Evolutionary conservation across 2,329 filamentous ascomycete genomes (phyloP).

Genomic region (Fusarium napiforme): DNA sequence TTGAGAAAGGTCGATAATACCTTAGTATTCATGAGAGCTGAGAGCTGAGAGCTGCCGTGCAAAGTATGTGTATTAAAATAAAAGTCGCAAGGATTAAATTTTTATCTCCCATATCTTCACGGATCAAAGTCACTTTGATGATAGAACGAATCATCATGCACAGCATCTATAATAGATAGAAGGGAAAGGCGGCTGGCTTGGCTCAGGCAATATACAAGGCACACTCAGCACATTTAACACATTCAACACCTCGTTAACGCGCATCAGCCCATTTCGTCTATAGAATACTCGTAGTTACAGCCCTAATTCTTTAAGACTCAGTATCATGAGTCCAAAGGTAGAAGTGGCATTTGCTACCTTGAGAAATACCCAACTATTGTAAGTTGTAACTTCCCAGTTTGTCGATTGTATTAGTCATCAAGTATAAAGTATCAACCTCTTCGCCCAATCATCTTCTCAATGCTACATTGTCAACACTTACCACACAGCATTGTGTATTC

Average conservation of each 20-base stretch:
- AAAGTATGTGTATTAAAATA: neutral
- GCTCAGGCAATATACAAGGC: no score
- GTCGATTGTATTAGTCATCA: conserved; percentile 15
- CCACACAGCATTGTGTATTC: neutral
- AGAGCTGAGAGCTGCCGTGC: neutral
- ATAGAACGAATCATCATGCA: neutral
- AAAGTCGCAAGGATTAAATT: neutral
- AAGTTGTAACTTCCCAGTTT: neutral
- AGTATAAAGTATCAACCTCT: neutral
- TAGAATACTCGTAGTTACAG: neutral
- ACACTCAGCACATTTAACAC: neutral
- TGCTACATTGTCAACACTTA: neutral
- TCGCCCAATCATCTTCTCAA: conserved; percentile 11
- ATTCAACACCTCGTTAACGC: neutral
- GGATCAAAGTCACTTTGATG: neutral
- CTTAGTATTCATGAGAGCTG: neutral
- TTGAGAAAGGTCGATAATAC: neutral
- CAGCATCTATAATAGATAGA: neutral
- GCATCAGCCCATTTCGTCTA: neutral
- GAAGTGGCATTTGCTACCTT: no score
- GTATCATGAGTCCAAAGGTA: neutral
- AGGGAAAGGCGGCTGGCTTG: neutral
- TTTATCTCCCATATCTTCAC: neutral
- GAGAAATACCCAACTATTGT: neutral
- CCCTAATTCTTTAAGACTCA: no score